These are phyloP conservation scores for Diddensiella transvaalensis DNA, from an alignment of 805 yeast genomes.

Conservation along the genomic window DNA sequence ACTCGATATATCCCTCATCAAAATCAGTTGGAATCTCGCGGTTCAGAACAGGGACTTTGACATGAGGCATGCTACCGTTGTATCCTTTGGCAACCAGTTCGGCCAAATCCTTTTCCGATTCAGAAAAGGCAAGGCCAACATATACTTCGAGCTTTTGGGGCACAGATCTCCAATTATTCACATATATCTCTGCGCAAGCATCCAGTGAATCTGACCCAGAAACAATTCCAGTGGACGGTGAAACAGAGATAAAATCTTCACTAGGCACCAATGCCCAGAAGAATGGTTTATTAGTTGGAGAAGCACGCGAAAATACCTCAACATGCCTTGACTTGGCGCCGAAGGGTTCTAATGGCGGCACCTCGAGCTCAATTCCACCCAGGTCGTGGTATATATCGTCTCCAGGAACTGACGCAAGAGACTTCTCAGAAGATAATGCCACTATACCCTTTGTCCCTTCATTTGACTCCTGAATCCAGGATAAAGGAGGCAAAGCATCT, in stretches of 20 bases:
- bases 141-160: neutral
- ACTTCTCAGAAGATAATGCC: conserved; percentile 11
- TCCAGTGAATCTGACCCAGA: conserved; percentile 10
- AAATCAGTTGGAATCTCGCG: conserved; percentile 5
- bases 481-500: conserved; percentile 7
- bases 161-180: neutral
- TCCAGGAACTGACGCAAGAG: conserved; percentile 13
- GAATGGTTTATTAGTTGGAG: conserved; percentile 1
- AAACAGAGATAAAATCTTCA: conserved; percentile 10
- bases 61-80: neutral
- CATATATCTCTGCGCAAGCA: conserved; percentile 7
- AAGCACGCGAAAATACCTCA: conserved; percentile 14
- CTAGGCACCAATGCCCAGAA: conserved; percentile 12
- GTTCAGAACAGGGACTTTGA: conserved; percentile 11
- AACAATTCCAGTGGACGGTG: conserved; percentile 13
- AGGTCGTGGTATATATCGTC: conserved; percentile 11
- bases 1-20: conserved; percentile 16
- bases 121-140: neutral
- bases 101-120: conserved; percentile 2
- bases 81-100: neutral
- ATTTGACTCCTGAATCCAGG: conserved; percentile 7
- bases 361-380: conserved; percentile 5
- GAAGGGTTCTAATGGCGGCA: conserved; percentile 11
- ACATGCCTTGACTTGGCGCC: conserved; percentile 8
- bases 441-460: conserved; percentile 4